Evolutionary conservation across 768 basidiomycete species (phyloP).

Genomic region (Tricholoma furcatifolium): DNA sequence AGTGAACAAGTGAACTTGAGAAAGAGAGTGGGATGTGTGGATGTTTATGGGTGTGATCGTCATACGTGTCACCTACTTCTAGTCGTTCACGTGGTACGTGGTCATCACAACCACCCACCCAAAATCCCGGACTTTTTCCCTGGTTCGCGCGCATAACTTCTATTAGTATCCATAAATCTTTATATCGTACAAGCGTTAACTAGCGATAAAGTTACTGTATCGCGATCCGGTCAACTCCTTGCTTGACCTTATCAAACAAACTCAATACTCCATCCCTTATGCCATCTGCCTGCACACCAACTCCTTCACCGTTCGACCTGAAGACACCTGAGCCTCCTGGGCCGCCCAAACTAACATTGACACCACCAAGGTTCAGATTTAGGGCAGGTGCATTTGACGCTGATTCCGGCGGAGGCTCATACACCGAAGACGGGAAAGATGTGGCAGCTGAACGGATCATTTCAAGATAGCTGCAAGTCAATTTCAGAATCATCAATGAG

Average conservation of each 20-base stretch:
- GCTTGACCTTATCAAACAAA: slow-evolving; percentile 86
- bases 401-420: slow-evolving; percentile 75
- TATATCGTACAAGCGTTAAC: not conserved
- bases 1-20: slow-evolving; percentile 22
- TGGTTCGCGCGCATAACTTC: not conserved
- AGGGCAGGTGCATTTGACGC: slow-evolving; percentile 73
- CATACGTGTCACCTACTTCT: slow-evolving; percentile 32
- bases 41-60: slow-evolving; percentile 20
- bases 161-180: not conserved
- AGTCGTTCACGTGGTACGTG: slow-evolving; percentile 23
- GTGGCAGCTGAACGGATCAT: slow-evolving; percentile 79
- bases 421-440: slow-evolving; percentile 62
- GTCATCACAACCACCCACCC: not conserved
- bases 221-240: slow-evolving; percentile 70
- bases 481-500: slow-evolving; percentile 10
- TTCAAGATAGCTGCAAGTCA: slow-evolving; percentile 67
- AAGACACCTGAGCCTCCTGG: slow-evolving; percentile 81
- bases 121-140: slow-evolving; percentile 29
- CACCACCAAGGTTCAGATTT: slow-evolving; percentile 88
- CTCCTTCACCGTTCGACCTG: slow-evolving; percentile 71
- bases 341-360: slow-evolving; percentile 94
- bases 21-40: slow-evolving; percentile 18
- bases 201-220: slow-evolving; percentile 32
- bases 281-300: slow-evolving; percentile 81
- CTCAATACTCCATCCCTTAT: slow-evolving; percentile 87